Evolutionary conservation across 352 stramenopile genomes (phyloP).

Genomic region (Pythium myriotylum): DNA sequence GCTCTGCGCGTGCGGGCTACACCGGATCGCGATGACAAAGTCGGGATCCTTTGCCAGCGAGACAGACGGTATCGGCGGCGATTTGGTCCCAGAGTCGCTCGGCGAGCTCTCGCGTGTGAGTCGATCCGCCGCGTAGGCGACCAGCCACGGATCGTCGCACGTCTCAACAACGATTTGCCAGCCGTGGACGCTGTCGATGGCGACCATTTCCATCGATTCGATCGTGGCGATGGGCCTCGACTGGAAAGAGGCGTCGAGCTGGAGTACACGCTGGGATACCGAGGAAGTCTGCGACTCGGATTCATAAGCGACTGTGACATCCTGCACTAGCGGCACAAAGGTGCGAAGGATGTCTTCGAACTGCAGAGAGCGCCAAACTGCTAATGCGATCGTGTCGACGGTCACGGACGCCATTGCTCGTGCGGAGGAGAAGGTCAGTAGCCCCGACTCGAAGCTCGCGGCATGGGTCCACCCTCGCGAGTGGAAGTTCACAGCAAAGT

Average conservation of each 20-base stretch:
- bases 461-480: slow-evolving; percentile 52
- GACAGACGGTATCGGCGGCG: not conserved
- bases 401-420: slow-evolving; percentile 29
- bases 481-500: slow-evolving; percentile 42
- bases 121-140: slow-evolving; percentile 38
- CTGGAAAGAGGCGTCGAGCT: slow-evolving; percentile 27
- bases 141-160: slow-evolving; percentile 57
- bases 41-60: not conserved
- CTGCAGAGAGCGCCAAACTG: slow-evolving; percentile 56
- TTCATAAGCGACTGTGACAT: slow-evolving; percentile 42
- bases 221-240: slow-evolving; percentile 45
- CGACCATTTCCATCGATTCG: slow-evolving; percentile 33
- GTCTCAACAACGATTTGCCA: slow-evolving; percentile 62
- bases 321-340: slow-evolving; percentile 56
- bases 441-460: slow-evolving; percentile 36
- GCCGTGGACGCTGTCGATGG: slow-evolving; percentile 12
- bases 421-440: slow-evolving; percentile 51
- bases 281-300: slow-evolving; percentile 31
- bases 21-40: slow-evolving; percentile 17
- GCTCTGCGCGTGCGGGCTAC: slow-evolving; percentile 6
- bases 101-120: slow-evolving; percentile 18
- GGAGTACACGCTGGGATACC: slow-evolving; percentile 34
- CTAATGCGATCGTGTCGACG: slow-evolving; percentile 37
- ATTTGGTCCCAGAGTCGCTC: no score
- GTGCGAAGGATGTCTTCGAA: slow-evolving; percentile 65